Evolutionary conservation across 139 green algal genomes (phyloP), one percentile per base, ranked within the genome.

Genomic region (Edaphochlamys debaryana): DNA sequence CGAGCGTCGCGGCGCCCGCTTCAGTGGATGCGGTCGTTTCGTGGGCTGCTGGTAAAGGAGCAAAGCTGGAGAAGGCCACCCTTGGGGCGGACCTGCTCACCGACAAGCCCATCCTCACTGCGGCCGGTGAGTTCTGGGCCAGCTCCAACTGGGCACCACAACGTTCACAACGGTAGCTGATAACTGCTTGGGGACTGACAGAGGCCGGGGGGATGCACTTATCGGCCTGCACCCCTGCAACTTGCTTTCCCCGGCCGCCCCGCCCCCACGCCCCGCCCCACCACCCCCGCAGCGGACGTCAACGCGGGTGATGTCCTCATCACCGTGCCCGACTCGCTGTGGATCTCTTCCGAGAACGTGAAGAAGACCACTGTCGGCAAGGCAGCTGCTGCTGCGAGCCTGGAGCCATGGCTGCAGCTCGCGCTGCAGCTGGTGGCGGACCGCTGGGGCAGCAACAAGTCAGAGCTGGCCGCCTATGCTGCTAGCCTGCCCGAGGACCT

Each of bases 371-470:
- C 63, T 3, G 82, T 90, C 17, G 89, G 79, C 42, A 69, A 79
- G 34, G 50, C 73, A 22, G 66, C 82, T 17, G 37, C 63, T 0
- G 71, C 93, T 17, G 80, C 48, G 2, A 63, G 77, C 0, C 74
- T 94, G 69, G 91, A 95, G 83, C 87, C 93, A 20, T 98, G 95
- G 95, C 67, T 96, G 77, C 90, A 94, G 72, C 45, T 97, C 3
- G 87, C 94, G 9, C 85, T 98, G 40, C 88, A 94, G 41, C 82
- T 98, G n/a, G 67, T 97, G 20, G 69, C 90, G n/a, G 93, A 96
- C 69, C 82, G 86, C 4, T 41, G 60, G 62, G 77, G 80, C 38
- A 38, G 52, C 41, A 2, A 30, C 63, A 60, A 68, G 56, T 82
- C 79, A 4, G 70, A 67, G 48, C 94, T 90, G 86, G 52, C 60